Evolutionary conservation across 805 yeast genomes (phyloP).

Genomic region (Ogataea henricii): DNA sequence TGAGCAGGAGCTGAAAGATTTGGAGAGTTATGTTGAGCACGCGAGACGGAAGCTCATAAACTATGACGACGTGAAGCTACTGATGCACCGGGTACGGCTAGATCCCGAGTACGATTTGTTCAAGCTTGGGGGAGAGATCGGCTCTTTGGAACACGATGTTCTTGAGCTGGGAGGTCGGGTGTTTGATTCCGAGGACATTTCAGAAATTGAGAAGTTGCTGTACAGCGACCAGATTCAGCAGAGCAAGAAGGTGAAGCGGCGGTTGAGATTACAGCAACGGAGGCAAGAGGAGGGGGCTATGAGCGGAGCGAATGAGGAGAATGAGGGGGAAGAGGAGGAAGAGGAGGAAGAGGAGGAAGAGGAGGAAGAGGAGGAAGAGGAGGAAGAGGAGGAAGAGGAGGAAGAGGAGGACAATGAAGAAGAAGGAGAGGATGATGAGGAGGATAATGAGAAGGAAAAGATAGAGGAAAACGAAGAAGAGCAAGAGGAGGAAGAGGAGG

Average conservation of each 20-base stretch:
- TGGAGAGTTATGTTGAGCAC: constrained; percentile 38
- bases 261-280: constrained; percentile 5
- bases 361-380: constrained; percentile 1
- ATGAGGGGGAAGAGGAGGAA: constrained; percentile 9
- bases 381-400: constrained; percentile 8
- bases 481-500: not conserved
- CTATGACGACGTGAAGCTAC: constrained; percentile 37
- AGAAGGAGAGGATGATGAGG: constrained; percentile 8
- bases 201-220: constrained; percentile 29
- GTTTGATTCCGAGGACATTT: constrained; percentile 29
- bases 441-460: not conserved
- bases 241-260: constrained; percentile 13
- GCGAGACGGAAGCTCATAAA: constrained; percentile 32
- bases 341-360: constrained; percentile 7
- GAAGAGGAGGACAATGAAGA: constrained; percentile 7
- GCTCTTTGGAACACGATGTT: constrained; percentile 19
- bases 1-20: constrained; percentile 36
- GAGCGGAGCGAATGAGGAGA: too few species aligned
- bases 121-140: not conserved
- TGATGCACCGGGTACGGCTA: constrained; percentile 33
- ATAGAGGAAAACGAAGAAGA: not conserved
- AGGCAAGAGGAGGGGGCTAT: constrained; percentile 12
- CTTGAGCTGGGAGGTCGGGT: constrained; percentile 15
- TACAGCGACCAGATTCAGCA: constrained; percentile 23
- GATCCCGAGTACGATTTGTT: constrained; percentile 21